phyloP scores from a whole-genome alignment of 2,329 filamentous ascomycete genomes.

The Massarina eburnea region DNA sequence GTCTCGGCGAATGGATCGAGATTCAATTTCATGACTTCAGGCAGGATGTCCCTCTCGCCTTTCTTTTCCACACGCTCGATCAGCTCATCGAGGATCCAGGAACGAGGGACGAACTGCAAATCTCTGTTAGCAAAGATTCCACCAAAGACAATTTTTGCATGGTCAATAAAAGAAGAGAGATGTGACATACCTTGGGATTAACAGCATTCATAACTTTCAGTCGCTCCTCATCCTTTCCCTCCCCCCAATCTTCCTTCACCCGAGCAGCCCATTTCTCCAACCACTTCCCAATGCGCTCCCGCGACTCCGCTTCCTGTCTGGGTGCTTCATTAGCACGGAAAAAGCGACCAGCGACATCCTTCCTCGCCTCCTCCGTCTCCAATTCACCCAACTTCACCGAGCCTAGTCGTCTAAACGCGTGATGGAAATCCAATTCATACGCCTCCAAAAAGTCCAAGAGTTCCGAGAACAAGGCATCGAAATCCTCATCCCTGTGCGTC shows the following conservation, averaged over 20 bases:
- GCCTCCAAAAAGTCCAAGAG: slow-evolving; percentile 79
- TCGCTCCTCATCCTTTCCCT: slow-evolving; percentile 61
- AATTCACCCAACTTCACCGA: slow-evolving; percentile 64
- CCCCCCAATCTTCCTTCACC: slow-evolving; percentile 74
- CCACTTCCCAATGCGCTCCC: slow-evolving; percentile 73
- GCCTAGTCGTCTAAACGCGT: slow-evolving; percentile 84
- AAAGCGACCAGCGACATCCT: slow-evolving; percentile 69
- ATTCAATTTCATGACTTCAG: slow-evolving; percentile 78
- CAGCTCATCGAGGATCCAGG: slow-evolving; percentile 91
- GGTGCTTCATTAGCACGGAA: slow-evolving; percentile 71
- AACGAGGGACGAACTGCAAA: slow-evolving; percentile 74
- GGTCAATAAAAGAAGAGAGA: not conserved
- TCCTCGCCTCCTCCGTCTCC: slow-evolving; percentile 64
- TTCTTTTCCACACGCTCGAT: slow-evolving; percentile 86
- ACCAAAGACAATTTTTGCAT: too few relatives aligned
- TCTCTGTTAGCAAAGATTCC: slow-evolving; percentile 3
- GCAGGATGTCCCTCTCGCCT: slow-evolving; percentile 76
- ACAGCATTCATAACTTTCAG: slow-evolving; percentile 75
- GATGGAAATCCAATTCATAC: slow-evolving; percentile 87
- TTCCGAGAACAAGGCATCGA: slow-evolving; percentile 78
- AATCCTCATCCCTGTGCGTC: slow-evolving; percentile 69
- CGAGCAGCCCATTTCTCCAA: slow-evolving; percentile 75
- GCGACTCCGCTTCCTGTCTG: slow-evolving; percentile 61
- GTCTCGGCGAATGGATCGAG: slow-evolving; percentile 80
- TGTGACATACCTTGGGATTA: slow-evolving; percentile 70